Base-by-base conservation (phyloP, 164 flowering plant genomes). In the Echeveria elegans region DNA sequence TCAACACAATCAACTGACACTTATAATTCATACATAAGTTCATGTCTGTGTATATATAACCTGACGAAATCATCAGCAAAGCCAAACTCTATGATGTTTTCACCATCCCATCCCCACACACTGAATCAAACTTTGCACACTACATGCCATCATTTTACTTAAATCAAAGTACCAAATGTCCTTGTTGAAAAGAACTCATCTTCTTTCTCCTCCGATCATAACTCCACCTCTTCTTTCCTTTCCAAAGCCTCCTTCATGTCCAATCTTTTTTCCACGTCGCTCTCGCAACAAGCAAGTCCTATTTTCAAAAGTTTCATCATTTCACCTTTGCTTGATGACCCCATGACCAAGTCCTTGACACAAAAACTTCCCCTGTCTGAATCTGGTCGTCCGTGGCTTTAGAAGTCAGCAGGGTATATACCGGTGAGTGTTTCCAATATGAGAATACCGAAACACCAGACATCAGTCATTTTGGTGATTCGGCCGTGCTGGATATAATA, bases 391-490 rank as follows among this genome's bases (percentile, higher is more conserved):
- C 64, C 0, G 34, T 26, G 9, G 71, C 70, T 21, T 72, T 63
- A 50, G 67, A 71, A 81, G 65, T 79, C 81, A 37, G 78, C 76
- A 0, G 83, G 85, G 68, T 76, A 70, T 64, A 67, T 80, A 0
- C 86, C 86, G 0, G 85, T 85, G 15, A 85, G 37, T 2, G 73
- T 64, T 72, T 85, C 89, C 11, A 85, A 36, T 24, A 85, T 82
- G 16, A 84, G 66, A 5, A 82, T 74, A 2, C 90, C 90, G 8
- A 86, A 72, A 60, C 84, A 66, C 88, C 86, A 84, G 0, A 86
- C 76, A 45, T 86, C 88, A 4, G 88, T 78, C 29, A 77, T 82
- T 63, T 70, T 81, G 0, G 80, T 68, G 24, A 72, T 70, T 32
- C 71, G 65, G 52, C 80, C 73, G 0, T 8, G 64, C n/a, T 62